These are phyloP conservation scores for Plasmodium ovale DNA, from an alignment of 169 alveolate genomes.

Conservation along the genomic window DNA sequence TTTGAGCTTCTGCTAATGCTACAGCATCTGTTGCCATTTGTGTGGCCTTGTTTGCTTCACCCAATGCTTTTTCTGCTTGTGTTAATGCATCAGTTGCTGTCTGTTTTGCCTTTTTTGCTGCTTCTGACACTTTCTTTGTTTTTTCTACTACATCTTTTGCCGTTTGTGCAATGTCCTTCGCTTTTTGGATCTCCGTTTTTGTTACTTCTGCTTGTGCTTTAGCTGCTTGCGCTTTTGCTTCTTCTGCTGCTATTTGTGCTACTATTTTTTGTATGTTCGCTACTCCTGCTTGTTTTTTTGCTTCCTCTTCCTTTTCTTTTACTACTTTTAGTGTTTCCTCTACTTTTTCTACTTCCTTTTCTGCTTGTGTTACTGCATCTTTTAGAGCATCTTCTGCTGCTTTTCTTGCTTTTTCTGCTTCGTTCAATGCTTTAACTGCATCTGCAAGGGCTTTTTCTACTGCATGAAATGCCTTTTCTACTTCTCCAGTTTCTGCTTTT, in stretches of 20 bases:
- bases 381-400: background rate
- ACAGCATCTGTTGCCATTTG: no score
- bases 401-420: background rate
- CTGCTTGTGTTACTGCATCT: no score
- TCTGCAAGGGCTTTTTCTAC: background rate
- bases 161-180: background rate
- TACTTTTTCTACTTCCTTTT: background rate
- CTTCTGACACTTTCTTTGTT: background rate
- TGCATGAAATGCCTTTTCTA: background rate
- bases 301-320: background rate
- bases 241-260: no score
- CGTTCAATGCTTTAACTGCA: background rate
- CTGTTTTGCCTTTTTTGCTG: no score
- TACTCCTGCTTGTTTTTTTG: background rate
- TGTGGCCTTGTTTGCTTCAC: no score
- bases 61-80: no score
- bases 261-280: background rate
- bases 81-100: no score
- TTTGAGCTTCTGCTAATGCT: no score
- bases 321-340: background rate
- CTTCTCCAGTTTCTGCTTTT: background rate
- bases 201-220: background rate
- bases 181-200: background rate
- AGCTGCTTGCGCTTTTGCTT: background rate
- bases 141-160: background rate